These are phyloP conservation scores for Diaporthe sp. DNA, from an alignment of 2,329 filamentous ascomycete species.

Conservation along the genomic window DNA sequence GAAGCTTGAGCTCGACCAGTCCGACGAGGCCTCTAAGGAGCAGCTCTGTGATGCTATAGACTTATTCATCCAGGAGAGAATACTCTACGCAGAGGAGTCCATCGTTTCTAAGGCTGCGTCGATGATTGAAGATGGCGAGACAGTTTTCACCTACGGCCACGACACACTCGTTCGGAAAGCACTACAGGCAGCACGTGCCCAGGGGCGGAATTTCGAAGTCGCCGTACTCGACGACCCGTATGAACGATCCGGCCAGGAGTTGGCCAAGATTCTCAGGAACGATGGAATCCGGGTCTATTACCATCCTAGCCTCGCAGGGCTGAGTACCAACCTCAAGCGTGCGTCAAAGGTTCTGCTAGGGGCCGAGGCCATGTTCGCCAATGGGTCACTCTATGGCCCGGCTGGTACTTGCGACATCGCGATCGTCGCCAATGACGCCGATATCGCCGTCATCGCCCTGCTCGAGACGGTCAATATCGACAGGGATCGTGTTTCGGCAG, in stretches of 20 bases:
- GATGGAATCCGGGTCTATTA: conserved; percentile 84
- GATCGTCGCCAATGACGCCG: conserved; percentile 80
- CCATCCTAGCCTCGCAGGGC: conserved; percentile 78
- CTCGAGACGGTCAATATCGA: conserved; percentile 98
- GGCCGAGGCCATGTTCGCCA: conserved; percentile 94
- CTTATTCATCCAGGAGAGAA: conserved; percentile 88
- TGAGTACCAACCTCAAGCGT: conserved; percentile 76
- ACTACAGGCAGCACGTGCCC: conserved; percentile 75
- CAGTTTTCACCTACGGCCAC: conserved; percentile 87
- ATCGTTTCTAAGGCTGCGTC: conserved; percentile 81
- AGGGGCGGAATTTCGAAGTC: conserved; percentile 82
- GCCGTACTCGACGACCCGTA: conserved; percentile 81
- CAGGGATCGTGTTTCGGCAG: conserved; percentile 82
- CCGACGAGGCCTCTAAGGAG: conserved; percentile 85
- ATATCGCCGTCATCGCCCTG: conserved; percentile 86
- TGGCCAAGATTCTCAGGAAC: conserved; percentile 76
- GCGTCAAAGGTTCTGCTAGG: conserved; percentile 82
- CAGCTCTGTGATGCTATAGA: conserved; percentile 85
- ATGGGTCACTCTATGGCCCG: conserved; percentile 88
- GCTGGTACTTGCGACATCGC: conserved; percentile 89
- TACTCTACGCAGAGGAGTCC: conserved; percentile 86
- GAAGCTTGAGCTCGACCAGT: conserved; percentile 86
- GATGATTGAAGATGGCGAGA: conserved; percentile 82
- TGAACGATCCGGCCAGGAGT: conserved; percentile 60
- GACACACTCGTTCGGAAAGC: conserved; percentile 88